phyloP scores from a whole-genome alignment of 2,329 filamentous ascomycete species.

The Pseudogymnoascus sp. region DNA sequence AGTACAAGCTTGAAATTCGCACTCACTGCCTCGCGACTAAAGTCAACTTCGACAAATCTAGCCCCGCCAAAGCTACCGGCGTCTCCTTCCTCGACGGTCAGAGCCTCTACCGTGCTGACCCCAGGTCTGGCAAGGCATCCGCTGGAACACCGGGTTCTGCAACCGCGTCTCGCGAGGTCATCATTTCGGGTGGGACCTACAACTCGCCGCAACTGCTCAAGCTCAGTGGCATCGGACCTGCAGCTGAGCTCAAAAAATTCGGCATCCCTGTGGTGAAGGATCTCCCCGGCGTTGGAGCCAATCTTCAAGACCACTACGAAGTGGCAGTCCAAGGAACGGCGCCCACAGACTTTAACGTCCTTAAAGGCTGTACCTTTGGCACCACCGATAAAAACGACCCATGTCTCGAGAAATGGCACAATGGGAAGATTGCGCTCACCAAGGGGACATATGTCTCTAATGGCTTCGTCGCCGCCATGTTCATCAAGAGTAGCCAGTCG shows the following conservation, averaged over 20 bases:
- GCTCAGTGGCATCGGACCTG: slow-evolving; percentile 38
- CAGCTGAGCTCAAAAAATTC: slow-evolving; percentile 32
- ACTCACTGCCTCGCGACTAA: slow-evolving; percentile 32
- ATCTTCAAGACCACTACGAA: slow-evolving; percentile 50
- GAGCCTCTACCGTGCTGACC: slow-evolving; percentile 37
- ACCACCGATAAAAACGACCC: slow-evolving; percentile 30
- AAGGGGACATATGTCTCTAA: slow-evolving; percentile 33
- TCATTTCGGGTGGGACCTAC: slow-evolving; percentile 40
- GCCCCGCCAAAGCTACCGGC: slow-evolving; percentile 29
- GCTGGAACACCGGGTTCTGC: slow-evolving; percentile 20
- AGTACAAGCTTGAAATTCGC: slow-evolving; percentile 19
- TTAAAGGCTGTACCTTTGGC: slow-evolving; percentile 33
- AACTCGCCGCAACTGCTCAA: slow-evolving; percentile 42
- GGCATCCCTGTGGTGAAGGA: slow-evolving; percentile 47
- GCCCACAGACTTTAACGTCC: slow-evolving; percentile 32
- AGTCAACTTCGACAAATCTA: slow-evolving; percentile 29
- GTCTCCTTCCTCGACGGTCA: slow-evolving; percentile 36
- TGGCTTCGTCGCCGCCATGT: slow-evolving; percentile 40
- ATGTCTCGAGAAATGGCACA: slow-evolving; percentile 26
- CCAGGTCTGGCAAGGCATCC: slow-evolving; percentile 28
- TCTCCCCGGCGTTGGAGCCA: slow-evolving; percentile 56
- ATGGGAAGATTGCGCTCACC: slow-evolving; percentile 15
- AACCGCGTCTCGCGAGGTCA: slow-evolving; percentile 36
- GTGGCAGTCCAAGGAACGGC: slow-evolving; percentile 37
- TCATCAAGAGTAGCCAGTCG: slow-evolving; percentile 28